phyloP scores from a whole-genome alignment of 2,329 filamentous ascomycete genomes.

The Talaromyces amestolkiae region DNA sequence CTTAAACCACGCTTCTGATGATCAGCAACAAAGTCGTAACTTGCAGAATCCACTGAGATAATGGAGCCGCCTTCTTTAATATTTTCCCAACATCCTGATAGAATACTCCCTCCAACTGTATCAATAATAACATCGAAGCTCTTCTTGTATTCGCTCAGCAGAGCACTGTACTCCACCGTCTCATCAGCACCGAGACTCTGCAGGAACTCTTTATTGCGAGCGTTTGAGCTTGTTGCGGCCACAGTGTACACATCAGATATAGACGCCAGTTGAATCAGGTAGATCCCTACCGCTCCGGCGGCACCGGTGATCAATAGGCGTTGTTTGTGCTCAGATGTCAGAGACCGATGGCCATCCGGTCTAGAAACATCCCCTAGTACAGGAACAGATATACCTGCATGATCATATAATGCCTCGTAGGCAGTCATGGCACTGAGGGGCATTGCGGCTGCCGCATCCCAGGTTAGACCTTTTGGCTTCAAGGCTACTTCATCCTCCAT shows the following conservation, averaged over 20 bases:
- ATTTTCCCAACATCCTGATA: constrained; percentile 25
- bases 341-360: background rate
- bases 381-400: constrained; percentile 23
- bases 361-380: background rate
- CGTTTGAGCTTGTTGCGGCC: constrained; percentile 36
- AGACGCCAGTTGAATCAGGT: constrained; percentile 39
- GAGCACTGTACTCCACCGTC: constrained; percentile 36
- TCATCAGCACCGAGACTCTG: constrained; percentile 38
- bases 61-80: constrained; percentile 24
- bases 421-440: constrained; percentile 33
- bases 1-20: constrained; percentile 24
- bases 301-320: constrained; percentile 20
- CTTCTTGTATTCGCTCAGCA: constrained; percentile 10
- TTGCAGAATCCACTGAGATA: constrained; percentile 31
- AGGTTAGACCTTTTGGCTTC: constrained; percentile 26
- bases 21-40: constrained; percentile 29
- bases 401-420: constrained; percentile 33
- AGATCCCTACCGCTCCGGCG: constrained; percentile 40
- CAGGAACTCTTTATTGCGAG: constrained; percentile 35
- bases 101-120: constrained; percentile 27
- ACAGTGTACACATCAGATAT: constrained; percentile 33
- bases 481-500: constrained; percentile 24
- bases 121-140: constrained; percentile 30
- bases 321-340: constrained; percentile 24
- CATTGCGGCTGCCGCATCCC: constrained; percentile 28